Conservation (phyloP, 441 rosid genomes). For the Erodium moschatum region DNA sequence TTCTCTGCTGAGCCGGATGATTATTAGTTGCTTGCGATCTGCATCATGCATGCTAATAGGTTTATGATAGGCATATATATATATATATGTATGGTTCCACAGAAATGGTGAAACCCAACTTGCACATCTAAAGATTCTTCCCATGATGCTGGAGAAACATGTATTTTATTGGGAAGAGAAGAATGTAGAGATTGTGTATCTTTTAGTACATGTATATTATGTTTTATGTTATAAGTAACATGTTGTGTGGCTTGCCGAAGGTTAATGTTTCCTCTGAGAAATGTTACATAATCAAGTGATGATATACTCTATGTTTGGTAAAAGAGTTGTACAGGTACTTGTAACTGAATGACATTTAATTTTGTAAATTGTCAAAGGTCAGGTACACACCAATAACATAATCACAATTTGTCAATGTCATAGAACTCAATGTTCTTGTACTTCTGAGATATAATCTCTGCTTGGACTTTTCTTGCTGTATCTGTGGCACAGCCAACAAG, state of each 20-base stretch:
- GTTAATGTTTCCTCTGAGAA: no score
- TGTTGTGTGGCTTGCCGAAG: not conserved
- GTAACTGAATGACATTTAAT: no score
- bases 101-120: not conserved
- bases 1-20: slow-evolving; percentile 57
- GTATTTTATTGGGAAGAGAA: not conserved
- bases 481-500: slow-evolving; percentile 93
- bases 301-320: no score
- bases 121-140: not conserved
- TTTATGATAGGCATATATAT: not conserved
- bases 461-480: slow-evolving; percentile 93
- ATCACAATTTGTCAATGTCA: slow-evolving; percentile 41
- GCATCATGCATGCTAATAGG: not conserved
- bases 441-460: slow-evolving; percentile 89
- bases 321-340: no score
- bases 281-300: no score
- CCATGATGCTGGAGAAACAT: not conserved
- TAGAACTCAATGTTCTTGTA: slow-evolving; percentile 89
- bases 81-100: no score
- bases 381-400: not conserved
- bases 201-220: slow-evolving; percentile 2
- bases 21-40: slow-evolving; percentile 25
- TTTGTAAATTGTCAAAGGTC: not conserved
- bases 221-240: not conserved
- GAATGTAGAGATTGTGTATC: no score